Evolutionary conservation across 1,284 basidiomycete genomes (phyloP).

Genomic region (Volvariella volvacea): DNA sequence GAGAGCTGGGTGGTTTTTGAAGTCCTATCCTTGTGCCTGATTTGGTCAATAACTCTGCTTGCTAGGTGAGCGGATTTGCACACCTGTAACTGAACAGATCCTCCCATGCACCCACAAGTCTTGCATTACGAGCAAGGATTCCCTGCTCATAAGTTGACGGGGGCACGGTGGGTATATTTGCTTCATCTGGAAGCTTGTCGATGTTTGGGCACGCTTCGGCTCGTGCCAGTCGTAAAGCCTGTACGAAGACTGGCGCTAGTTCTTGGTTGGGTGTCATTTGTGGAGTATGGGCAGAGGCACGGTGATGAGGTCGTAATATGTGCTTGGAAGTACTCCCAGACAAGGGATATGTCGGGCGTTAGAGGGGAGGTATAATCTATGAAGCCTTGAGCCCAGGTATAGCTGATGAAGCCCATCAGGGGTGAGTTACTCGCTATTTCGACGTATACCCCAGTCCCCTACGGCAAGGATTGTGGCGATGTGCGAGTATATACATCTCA

Average conservation of each 20-base stretch:
- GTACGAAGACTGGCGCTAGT: background rate
- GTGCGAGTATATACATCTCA: too few relatives aligned
- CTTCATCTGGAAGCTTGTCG: background rate
- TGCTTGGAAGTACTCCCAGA: too few relatives aligned
- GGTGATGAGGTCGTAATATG: too few relatives aligned
- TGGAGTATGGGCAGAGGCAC: background rate
- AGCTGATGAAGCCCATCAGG: too few relatives aligned
- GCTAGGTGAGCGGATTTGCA: background rate
- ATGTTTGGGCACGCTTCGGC: background rate
- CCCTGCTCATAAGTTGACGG: background rate
- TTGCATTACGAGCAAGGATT: background rate
- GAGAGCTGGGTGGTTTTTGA: background rate
- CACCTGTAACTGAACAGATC: background rate
- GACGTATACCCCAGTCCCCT: too few relatives aligned
- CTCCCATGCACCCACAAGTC: background rate
- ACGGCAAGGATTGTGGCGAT: too few relatives aligned
- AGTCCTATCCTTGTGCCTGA: background rate
- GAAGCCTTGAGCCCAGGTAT: too few relatives aligned
- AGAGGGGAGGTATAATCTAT: too few relatives aligned
- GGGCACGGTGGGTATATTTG: background rate
- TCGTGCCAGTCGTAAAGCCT: background rate
- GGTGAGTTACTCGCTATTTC: too few relatives aligned
- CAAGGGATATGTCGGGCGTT: too few relatives aligned
- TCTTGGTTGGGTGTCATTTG: background rate
- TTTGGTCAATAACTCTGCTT: background rate